A percentile compares a stretch with the other conserved stretches of the same genome.
Conservation (phyloP, 2,329 filamentous ascomycete genomes). For the Cladophialophora carrionii region DNA sequence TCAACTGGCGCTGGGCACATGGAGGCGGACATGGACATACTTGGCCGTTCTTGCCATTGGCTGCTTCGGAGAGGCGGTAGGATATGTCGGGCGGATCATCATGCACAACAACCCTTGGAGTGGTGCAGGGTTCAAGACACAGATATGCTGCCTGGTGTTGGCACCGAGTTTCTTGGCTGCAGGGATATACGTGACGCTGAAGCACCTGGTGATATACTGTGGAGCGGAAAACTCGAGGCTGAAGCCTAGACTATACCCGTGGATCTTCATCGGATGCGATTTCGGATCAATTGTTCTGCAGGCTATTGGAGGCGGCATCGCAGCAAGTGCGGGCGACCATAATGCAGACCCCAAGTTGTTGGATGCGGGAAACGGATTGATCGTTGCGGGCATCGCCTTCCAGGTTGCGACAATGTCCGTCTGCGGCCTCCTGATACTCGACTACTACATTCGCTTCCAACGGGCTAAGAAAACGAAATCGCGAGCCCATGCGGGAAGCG, state of each 20-base stretch:
- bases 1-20: conserved; percentile 55
- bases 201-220: conserved; percentile 60
- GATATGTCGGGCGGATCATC: conserved; percentile 60
- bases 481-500: conserved; percentile 39
- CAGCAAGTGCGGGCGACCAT: conserved; percentile 50
- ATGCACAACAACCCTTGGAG: conserved; percentile 60
- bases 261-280: conserved; percentile 64
- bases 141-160: conserved; percentile 61
- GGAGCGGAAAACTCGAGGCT: conserved; percentile 56
- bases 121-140: conserved; percentile 53
- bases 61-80: conserved; percentile 57
- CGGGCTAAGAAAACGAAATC: conserved; percentile 38
- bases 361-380: conserved; percentile 58
- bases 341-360: conserved; percentile 42
- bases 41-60: conserved; percentile 53
- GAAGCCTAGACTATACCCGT: conserved; percentile 57
- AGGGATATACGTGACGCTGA: conserved; percentile 61
- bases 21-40: conserved; percentile 61
- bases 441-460: conserved; percentile 51
- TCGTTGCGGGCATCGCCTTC: conserved; percentile 61
- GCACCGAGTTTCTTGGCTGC: conserved; percentile 61
- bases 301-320: conserved; percentile 61
- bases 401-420: conserved; percentile 58
- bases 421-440: conserved; percentile 42
- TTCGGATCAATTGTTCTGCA: conserved; percentile 61